Evolutionary conservation across 1,139 yeast genomes (phyloP), one percentile per base, ranked within the genome.

Genomic region (Yamadazyma spencermartinsiae): DNA sequence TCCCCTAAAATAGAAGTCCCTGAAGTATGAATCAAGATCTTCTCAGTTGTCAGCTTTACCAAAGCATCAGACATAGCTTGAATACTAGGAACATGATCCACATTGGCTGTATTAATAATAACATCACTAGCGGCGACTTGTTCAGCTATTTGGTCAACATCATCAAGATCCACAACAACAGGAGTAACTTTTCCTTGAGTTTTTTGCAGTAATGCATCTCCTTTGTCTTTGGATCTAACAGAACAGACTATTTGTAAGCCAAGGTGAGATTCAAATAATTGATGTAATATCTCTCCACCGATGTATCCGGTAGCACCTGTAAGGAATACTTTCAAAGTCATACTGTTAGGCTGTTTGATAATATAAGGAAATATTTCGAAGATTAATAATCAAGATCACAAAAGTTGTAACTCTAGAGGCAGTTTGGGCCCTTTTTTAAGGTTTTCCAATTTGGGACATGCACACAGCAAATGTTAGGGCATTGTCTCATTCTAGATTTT

Each of bases 251-350:
- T 45, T 2, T 50, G 50, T 26, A 49, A 51, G 12, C 48, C 46
- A 12, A 32, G 19, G 35, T 55, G 31, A 10, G 31, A 28, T 11
- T 28, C 43, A 18, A 63, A 43, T 14, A 63, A 38, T 41, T 58
- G 54, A 43, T 57, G 48, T 31, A 66, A 48, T 12, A 58, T 54
- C 40, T 58, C 58, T 11, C 70, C 72, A 7, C 71, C 72, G 37
- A 66, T 61, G 41, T 57, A 66, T 4, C 72, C 72, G 7, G 71
- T 66, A n/a, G 66, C 69, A 19, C 72, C 72, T 4, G 65, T 56
- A 16, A 58, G 35, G 33, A 55, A 54, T 21, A 54, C 54, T 34
- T 45, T 50, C 29, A 34, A 27, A 9, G 34, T 29, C 31, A 28
- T 28, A 14, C 6, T 28, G 31, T 7, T 12, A 6, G 29, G 4